A percentile compares a stretch with the other conserved stretches of the same genome.
Evolutionary conservation across 1,284 basidiomycete species (phyloP).

Genomic region (Porogramme epimiltina): DNA sequence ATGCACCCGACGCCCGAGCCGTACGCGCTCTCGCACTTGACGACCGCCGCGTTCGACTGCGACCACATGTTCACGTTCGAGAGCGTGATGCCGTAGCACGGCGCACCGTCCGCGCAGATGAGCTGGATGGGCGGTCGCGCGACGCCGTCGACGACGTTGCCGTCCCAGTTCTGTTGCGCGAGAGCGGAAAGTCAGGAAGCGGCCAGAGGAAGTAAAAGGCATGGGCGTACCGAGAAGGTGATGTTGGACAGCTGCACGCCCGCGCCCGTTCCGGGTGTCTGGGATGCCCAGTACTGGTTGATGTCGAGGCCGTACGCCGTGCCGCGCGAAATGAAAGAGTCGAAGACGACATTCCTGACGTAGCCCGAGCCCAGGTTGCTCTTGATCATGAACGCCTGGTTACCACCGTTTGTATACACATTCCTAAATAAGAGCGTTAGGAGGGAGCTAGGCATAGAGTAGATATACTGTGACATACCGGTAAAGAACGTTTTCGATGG

Average conservation of each 20-base stretch:
- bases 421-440: slow-evolving; percentile 13
- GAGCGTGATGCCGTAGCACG: slow-evolving; percentile 34
- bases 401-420: slow-evolving; percentile 37
- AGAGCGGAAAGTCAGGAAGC: background rate
- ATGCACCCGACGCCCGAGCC: slow-evolving; percentile 34
- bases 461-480: slow-evolving; percentile 5
- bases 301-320: slow-evolving; percentile 37
- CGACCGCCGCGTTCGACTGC: slow-evolving; percentile 27
- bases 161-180: slow-evolving; percentile 33
- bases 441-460: background rate
- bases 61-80: slow-evolving; percentile 36
- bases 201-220: background rate
- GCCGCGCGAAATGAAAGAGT: slow-evolving; percentile 34
- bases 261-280: slow-evolving; percentile 24
- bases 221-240: slow-evolving; percentile 27
- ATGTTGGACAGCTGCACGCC: slow-evolving; percentile 33
- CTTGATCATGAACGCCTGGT: slow-evolving; percentile 42
- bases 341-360: slow-evolving; percentile 35
- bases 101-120: slow-evolving; percentile 35
- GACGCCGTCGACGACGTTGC: slow-evolving; percentile 31
- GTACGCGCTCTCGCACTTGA: slow-evolving; percentile 36
- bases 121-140: slow-evolving; percentile 32
- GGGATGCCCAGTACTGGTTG: slow-evolving; percentile 35
- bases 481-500: slow-evolving; percentile 36
- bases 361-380: slow-evolving; percentile 36